Percentiles rank a stretch among this genome's conserved stretches.
phyloP scores from a whole-genome alignment of 2,329 filamentous ascomycete genomes.

The Penicillium sp. region DNA sequence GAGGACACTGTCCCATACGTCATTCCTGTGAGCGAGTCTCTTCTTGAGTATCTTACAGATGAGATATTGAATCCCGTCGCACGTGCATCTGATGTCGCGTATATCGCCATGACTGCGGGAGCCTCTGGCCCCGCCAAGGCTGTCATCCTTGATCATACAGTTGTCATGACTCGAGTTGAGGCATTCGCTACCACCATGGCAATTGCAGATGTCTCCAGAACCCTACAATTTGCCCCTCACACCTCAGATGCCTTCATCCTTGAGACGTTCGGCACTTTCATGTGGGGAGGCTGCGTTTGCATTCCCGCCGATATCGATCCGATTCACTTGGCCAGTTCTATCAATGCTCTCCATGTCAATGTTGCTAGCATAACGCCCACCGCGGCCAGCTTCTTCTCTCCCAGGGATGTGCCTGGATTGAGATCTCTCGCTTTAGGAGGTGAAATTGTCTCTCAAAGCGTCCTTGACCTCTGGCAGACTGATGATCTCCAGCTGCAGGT shows the following conservation, averaged over 20 bases:
- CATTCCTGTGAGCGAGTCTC: conserved; percentile 31
- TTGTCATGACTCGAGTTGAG: conserved; percentile 32
- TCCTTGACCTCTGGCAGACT: conserved; percentile 15
- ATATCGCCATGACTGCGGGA: conserved; percentile 38
- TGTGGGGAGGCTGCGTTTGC: conserved; percentile 48
- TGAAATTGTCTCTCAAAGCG: conserved; percentile 9
- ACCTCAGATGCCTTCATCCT: conserved; percentile 49
- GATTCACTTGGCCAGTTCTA: conserved; percentile 55
- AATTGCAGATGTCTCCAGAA: conserved; percentile 24
- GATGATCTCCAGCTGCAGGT: conserved; percentile 23
- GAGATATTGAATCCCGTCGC: conserved; percentile 4
- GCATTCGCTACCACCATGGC: conserved; percentile 28
- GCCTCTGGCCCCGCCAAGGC: conserved; percentile 34
- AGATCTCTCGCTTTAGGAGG: conserved; percentile 25
- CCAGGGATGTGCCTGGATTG: conserved; percentile 30
- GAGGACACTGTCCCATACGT: conserved; percentile 45
- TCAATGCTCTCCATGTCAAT: conserved; percentile 41
- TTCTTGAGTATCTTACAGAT: conserved; percentile 37
- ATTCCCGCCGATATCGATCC: conserved; percentile 48
- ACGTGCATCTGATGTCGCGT: conserved; percentile 26
- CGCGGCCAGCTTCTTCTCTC: conserved; percentile 22
- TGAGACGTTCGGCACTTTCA: conserved; percentile 40
- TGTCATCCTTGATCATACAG: conserved; percentile 39
- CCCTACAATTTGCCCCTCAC: conserved; percentile 46
- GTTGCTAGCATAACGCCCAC: conserved; percentile 39